Percentiles rank a stretch among this genome's conserved stretches.
phyloP scores from a whole-genome alignment of 2,329 filamentous ascomycete genomes.

The Calonectria pauciramosa region DNA sequence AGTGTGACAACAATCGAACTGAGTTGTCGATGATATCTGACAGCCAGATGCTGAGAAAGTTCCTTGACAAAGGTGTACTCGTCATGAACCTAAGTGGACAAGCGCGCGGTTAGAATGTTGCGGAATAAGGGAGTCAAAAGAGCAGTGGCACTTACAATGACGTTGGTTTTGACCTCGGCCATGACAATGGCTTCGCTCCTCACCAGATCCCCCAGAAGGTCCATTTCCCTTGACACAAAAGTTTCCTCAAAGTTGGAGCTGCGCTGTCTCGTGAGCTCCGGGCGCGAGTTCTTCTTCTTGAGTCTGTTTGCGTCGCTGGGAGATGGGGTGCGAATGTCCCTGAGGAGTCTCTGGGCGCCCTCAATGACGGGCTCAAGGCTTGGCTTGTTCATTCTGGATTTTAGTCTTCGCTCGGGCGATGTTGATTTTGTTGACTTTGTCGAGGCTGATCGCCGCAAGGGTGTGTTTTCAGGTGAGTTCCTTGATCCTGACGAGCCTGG shows the following conservation, averaged over 20 bases:
- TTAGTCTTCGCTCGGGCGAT: conserved; percentile 36
- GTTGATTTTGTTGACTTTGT: conserved; percentile 17
- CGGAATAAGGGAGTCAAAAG: no score
- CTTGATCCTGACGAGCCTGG: conserved; percentile 14
- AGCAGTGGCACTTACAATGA: conserved; percentile 40
- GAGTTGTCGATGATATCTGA: conserved; percentile 81
- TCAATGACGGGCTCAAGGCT: conserved; percentile 50
- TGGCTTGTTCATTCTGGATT: conserved; percentile 34
- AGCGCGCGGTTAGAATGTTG: neutral
- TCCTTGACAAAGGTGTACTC: conserved; percentile 82
- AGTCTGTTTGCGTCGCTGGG: conserved; percentile 31
- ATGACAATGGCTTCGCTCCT: conserved; percentile 70
- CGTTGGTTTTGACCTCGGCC: conserved; percentile 59
- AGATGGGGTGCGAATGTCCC: conserved; percentile 30
- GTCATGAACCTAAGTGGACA: conserved; percentile 73
- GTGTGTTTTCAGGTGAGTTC: conserved; percentile 21
- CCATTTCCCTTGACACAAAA: conserved; percentile 49
- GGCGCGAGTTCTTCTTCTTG: conserved; percentile 36
- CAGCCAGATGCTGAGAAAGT: conserved; percentile 79
- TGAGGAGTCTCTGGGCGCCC: conserved; percentile 38
- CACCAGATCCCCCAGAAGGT: conserved; percentile 58
- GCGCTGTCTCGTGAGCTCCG: conserved; percentile 37
- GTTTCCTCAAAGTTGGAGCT: conserved; percentile 60
- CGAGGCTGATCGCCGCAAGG: neutral
- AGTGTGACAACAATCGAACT: conserved; percentile 81